phyloP scores from a whole-genome alignment of 2,329 filamentous ascomycete genomes.

The Rutstroemia sp. region DNA sequence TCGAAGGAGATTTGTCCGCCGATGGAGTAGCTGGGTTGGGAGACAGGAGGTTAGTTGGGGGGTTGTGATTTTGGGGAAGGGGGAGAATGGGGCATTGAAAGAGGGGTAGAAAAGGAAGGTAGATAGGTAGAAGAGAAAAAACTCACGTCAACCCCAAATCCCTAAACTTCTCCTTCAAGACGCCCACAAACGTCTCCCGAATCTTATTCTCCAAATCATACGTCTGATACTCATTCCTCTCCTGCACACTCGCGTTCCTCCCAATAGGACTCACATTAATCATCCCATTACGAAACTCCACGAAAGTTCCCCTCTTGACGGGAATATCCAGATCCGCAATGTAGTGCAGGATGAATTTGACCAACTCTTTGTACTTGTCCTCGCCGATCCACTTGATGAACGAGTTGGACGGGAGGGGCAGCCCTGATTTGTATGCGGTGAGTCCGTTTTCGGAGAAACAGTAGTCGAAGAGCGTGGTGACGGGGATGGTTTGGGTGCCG shows the following conservation, averaged over 20 bases:
- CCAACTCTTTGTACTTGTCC: conserved; percentile 69
- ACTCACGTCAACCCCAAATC: conserved; percentile 78
- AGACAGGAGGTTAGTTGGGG: neutral
- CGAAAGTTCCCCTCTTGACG: conserved; percentile 75
- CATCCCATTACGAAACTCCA: conserved; percentile 90
- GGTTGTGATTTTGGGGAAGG: neutral
- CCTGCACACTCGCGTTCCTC: conserved; percentile 73
- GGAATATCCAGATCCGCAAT: conserved; percentile 78
- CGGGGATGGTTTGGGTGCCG: conserved; percentile 57
- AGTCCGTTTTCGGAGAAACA: conserved; percentile 97
- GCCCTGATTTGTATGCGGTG: conserved; percentile 78
- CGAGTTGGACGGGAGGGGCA: conserved; percentile 66
- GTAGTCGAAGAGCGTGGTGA: conserved; percentile 89
- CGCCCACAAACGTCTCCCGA: conserved; percentile 66
- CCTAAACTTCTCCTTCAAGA: conserved; percentile 72
- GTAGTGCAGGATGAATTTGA: conserved; percentile 71
- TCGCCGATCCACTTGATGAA: conserved; percentile 94
- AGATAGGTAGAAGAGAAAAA: neutral
- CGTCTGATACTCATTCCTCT: conserved; percentile 74
- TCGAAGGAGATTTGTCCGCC: conserved; percentile 98
- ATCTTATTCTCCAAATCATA: conserved; percentile 76
- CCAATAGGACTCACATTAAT: conserved; percentile 80
- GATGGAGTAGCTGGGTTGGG: conserved; percentile 66
- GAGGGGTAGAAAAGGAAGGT: neutral
- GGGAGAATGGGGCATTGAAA: neutral